Base-by-base conservation (phyloP, 495 filamentous ascomycete genomes). In the Aspergillus affinis region DNA sequence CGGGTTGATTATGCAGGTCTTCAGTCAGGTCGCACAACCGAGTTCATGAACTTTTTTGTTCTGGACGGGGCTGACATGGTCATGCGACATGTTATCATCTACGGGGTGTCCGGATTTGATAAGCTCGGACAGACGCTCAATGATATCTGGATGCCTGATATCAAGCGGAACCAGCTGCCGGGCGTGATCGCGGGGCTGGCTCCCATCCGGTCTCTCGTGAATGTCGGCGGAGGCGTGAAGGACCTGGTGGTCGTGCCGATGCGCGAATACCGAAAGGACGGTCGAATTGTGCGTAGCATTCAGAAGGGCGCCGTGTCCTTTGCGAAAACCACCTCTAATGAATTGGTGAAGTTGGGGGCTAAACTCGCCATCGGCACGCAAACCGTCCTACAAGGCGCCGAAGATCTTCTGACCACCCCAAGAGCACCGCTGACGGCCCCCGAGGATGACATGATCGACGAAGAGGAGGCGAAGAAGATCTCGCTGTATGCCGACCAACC, bases 41-140 rank as follows among this genome's bases (percentile, higher is more conserved):
- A 99, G 71, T 94, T 99, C 69, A 98, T 98, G 95, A 98, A 99
- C 74, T 96, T 99, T 71, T 83, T 97, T 63, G 90, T 94, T 47
- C 84, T 99, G 13, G 93, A 99, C 59, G 86, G 89, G 55, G 84
- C 93, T 2, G 87, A 94, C 59, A 88, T 99, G 83, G 84, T 90
- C 1, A 81, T 99, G 48, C 84, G 88, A 13, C 95, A 92, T 68
- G 88, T 89, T 41, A 97, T 98, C 59, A 84, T 97, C 23, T 97
- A 97, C 66, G 95, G 95, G 47, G 84, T 96, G 8, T 86, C 86
- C 6, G 93, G 94, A 0, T 95, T 98, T 63, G 90, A 96, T 63
- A 88, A 87, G 57, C 82, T 99, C 23, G 90, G 92, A 32, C 84
- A 90, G 65, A 90, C 86, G 9, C 81, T 99, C 15, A 97, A 97